Conservation (phyloP, 331 rosid species). For the Arachis monticola region DNA sequence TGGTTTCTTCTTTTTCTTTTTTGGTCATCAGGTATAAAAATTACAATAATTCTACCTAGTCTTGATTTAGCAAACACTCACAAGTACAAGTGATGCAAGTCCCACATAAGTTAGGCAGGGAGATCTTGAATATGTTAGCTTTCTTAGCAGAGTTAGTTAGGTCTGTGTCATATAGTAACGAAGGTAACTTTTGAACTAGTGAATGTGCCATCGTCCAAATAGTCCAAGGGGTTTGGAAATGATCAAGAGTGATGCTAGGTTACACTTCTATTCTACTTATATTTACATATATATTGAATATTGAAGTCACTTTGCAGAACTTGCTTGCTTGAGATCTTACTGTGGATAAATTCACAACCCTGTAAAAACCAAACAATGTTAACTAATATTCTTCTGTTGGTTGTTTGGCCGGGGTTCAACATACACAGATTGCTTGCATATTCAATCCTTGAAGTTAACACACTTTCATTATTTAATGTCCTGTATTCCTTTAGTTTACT, state of each 20-base stretch:
- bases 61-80: neutral
- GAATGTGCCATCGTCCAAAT: no score
- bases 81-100: neutral
- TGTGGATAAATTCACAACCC: neutral
- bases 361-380: no score
- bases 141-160: no score
- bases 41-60: neutral
- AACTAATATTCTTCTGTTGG: neutral
- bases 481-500: slow-evolving; percentile 1
- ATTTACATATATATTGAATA: no score
- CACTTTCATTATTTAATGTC: slow-evolving; percentile 1
- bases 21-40: neutral
- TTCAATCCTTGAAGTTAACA: neutral
- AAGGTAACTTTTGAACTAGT: no score
- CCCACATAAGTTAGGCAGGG: no score
- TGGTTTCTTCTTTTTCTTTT: slow-evolving; percentile 1
- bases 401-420: slow-evolving; percentile 11
- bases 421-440: neutral
- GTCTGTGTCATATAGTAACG: no score
- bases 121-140: no score
- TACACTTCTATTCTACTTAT: no score
- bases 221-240: no score
- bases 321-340: slow-evolving; percentile 20
- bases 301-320: slow-evolving; percentile 6
- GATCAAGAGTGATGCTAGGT: no score